Evolutionary conservation across 129 eudicot species (phyloP), one percentile per base, ranked within the genome.

Genomic region (Flaveria linearis): DNA sequence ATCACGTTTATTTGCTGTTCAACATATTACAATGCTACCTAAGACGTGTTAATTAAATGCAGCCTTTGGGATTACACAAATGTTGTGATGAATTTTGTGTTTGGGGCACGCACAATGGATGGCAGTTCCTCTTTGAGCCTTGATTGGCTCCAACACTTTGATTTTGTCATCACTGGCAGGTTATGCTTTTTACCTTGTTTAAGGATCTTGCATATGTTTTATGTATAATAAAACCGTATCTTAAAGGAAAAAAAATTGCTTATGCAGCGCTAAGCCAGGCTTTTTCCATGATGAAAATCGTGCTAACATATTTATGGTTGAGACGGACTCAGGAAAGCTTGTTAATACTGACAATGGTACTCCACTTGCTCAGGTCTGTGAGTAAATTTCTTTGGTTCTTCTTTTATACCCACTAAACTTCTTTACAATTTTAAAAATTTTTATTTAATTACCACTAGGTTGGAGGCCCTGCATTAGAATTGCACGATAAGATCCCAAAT

Each of bases 1-100:
- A 18, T 63, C 22, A 3, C 52, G 51, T 36, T 71, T 50, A 36
- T 52, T 51, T 71, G 64, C 5, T 30, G 76, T 30, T 30, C 30
- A 50, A 52, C 50, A 28, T 66, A 14, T 17, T 39, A 70, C n/a
- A 7, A 17, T 53, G 58, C 57, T 66, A 52, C 45, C 64, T 74
- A 72, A 65, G 47, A 46, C 25, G 56, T 15, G 43, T 82, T 47
- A 75, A 65, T 82, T 14, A 74, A 57, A 30, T 91, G 93, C 97
- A 94, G 98, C 87, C 82, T 94, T n/a, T 94, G 98, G 98, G 98
- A 94, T 69, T 94, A 94, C 68, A 91, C 98, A 74, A 91, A 94
- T 74, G 84, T 94, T 4, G 98, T 94, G 68, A 94, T 94, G 98
- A 94, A 87, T 83, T 94, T 88, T 84, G 93, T 94, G n/a, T 91